Base-by-base conservation (phyloP, 2,329 filamentous ascomycete genomes). In the Pyricularia grisea region DNA sequence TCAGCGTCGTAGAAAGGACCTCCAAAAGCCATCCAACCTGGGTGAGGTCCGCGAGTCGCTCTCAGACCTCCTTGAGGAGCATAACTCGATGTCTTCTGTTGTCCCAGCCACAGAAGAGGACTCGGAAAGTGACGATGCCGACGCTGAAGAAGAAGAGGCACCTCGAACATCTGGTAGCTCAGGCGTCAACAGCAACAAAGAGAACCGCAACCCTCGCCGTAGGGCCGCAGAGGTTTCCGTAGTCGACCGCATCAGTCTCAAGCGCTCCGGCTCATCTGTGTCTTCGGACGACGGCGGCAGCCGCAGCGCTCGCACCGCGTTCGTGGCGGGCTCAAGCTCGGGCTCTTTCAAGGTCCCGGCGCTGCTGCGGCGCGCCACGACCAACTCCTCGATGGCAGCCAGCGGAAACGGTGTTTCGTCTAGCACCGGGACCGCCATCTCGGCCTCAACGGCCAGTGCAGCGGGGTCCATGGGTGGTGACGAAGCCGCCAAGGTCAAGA, bases 21-120 rank as follows among this genome's bases (percentile, higher is more conserved):
- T 82, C 68, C 87, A 86, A 77, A 93, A 89, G 74, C 92, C 93
- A 0, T 84, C 90, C 5, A 91, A 89, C 23, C 81, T 97, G 11
- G 88, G 89, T 31, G 92, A 97, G 75, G 91, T 97, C 71, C 89
- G 93, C 69, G 88, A 94, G 76, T 92, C 92, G 0, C 82, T 97
- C 7, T 96, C 92, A 4, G 92, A 90, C 77, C 84, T 97, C 11
- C 88, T 97, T 20, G 93, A 97, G 28, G 88, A 91, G 63, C 85
- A 87, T 30, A 83, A 87, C 69, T 77, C 20, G 73, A 80, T 73
- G 74, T 14, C 14, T 31, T 68, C 67, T n/a, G 73, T 86, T 72
- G 81, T 87, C 70, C 77, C 80, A 1, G 77, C 83, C 73, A 81
- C 81, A 1, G 72, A 72, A 61, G 69, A 70, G 58, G 72, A 80